Evolutionary conservation across 2,329 filamentous ascomycete species (phyloP), one percentile per base, ranked within the genome.

Genomic region (Aureobasidium mangrovei): DNA sequence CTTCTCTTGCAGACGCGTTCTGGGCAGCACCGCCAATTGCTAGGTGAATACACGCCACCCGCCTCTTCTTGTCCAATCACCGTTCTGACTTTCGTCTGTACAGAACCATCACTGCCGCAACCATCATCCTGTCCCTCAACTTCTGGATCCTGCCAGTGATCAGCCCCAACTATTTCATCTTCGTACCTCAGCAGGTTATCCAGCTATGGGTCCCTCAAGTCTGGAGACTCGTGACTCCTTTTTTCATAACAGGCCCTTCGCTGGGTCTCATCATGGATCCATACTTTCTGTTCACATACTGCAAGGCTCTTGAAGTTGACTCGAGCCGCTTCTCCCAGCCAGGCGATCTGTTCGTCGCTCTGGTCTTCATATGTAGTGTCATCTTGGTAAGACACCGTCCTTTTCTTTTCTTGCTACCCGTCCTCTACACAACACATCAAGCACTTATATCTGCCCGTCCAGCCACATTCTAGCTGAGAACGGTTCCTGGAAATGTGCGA

Each of bases 321-420:
- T 86, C 85, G 58, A 72, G 84, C 52, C 82, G 87, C 57, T 91
- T 95, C 68, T 72, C 77, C 40, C 77, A 80, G 61, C 86, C 86
- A 56, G 90, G 88, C 65, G 86, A 93, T 67, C 80, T 93, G 62
- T 77, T 93, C 59, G 84, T 84, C 72, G 95, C 94, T 67, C 72
- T 94, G 62, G 71, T 84, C 56, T 93, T 93, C 67, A 78, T 91
- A 62, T 77, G 79, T 61, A 71, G 72, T 49, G 72, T 85, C 64
- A 91, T 93, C 60, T 67, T 89, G 75, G 90, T 95, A 88, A 83
- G 90, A 78, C 58, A 57, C 62, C 64, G 56, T 60, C 57, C 60
- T 59, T 53, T 58, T 56, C 58, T 56, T 56, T 53, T 57, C 9
- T 42, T 39, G 54, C 59, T 56, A 55, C 52, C 44, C 59, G 57